Conservation (phyloP, 169 alveolate species). For the Babesia microti region DNA sequence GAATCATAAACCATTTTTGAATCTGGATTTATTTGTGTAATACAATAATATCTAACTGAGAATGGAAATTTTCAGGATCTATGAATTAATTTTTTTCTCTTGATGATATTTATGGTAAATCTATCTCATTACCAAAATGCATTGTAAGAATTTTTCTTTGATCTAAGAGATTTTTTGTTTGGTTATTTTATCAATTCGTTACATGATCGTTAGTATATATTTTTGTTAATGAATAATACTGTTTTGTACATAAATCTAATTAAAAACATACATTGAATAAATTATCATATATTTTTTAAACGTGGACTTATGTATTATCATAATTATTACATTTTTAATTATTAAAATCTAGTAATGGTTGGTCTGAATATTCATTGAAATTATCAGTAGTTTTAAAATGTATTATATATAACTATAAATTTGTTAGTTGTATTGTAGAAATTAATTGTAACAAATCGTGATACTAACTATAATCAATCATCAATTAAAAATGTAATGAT, state of each 20-base stretch:
- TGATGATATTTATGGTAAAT: slow-evolving; percentile 1
- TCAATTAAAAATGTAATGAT: too few species aligned
- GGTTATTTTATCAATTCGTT: slow-evolving; percentile 20
- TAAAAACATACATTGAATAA: background rate
- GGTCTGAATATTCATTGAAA: background rate
- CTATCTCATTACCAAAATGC: slow-evolving; percentile 4
- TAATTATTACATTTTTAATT: background rate
- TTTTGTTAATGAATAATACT: slow-evolving; percentile 7
- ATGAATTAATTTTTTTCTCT: background rate
- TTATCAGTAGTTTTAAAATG: background rate
- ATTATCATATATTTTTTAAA: background rate
- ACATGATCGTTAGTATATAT: slow-evolving; percentile 28
- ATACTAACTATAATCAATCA: too few species aligned
- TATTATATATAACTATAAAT: too few species aligned
- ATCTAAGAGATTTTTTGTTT: background rate
- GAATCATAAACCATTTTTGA: slow-evolving; percentile 1
- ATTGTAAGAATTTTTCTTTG: slow-evolving; percentile 9
- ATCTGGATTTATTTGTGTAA: slow-evolving; percentile 1
- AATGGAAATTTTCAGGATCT: background rate
- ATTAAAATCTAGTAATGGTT: background rate
- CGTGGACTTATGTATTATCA: background rate
- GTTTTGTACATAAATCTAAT: background rate
- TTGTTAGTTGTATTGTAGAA: too few species aligned
- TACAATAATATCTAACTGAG: background rate
- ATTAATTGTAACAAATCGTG: too few species aligned